These are phyloP conservation scores for Polytrichum formosum DNA, from an alignment of 225 moss, liverwort and hornwort genomes.

Conservation along the genomic window DNA sequence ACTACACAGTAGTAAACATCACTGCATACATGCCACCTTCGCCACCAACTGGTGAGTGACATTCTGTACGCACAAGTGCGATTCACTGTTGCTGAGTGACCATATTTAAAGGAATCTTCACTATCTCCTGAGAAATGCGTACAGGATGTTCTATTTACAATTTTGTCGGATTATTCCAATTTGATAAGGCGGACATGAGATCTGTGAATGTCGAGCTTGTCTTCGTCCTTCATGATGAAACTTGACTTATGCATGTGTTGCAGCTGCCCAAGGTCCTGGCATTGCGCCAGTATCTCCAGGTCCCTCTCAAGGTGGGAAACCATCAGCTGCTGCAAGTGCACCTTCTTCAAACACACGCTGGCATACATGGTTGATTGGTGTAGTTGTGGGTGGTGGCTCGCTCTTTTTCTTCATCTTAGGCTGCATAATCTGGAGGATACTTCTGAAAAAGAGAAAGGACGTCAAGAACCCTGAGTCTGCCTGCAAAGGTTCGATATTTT, in stretches of 20 bases:
- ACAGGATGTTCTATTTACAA: background rate
- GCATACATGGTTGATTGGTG: constrained; percentile 64
- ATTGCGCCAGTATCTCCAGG: constrained; percentile 28
- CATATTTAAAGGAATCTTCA: too few relatives aligned
- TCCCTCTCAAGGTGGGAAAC: constrained; percentile 32
- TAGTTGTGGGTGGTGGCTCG: constrained; percentile 58
- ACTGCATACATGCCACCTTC: constrained; percentile 51
- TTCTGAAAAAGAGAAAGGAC: constrained; percentile 29
- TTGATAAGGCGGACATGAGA: background rate
- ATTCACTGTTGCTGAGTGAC: too few relatives aligned
- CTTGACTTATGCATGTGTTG: constrained; percentile 24
- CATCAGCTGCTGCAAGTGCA: constrained; percentile 25
- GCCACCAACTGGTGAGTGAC: constrained; percentile 58
- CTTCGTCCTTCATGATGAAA: background rate
- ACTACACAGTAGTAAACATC: constrained; percentile 75
- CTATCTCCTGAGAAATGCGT: background rate
- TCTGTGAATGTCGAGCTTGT: too few relatives aligned
- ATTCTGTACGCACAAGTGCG: background rate
- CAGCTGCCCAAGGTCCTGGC: constrained; percentile 30
- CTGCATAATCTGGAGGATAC: constrained; percentile 53
- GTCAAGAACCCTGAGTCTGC: constrained; percentile 46
- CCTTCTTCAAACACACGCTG: constrained; percentile 40
- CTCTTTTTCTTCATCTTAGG: constrained; percentile 52
- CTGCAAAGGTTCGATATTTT: constrained; percentile 54
- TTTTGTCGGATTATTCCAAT: background rate